A percentile compares a stretch with the other conserved stretches of the same genome.
Evolutionary conservation across 2,329 filamentous ascomycete species (phyloP).

Genomic region (Colletotrichum sp.): DNA sequence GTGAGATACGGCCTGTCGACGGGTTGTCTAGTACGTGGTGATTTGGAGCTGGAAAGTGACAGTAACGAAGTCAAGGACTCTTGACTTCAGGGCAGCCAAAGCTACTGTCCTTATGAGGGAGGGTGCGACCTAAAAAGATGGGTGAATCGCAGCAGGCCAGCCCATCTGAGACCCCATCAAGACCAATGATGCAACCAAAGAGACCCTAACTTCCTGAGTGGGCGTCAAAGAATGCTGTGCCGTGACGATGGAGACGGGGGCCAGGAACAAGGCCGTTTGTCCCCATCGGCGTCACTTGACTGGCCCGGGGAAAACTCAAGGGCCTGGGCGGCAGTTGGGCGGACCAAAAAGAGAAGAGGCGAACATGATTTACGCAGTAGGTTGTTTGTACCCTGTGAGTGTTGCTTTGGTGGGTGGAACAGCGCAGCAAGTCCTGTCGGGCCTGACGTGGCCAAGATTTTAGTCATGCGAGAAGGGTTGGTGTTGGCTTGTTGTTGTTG

Average conservation of each 20-base stretch:
- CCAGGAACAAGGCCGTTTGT: background rate
- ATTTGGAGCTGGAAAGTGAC: background rate
- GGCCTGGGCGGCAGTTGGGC: background rate
- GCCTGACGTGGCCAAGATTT: constrained; percentile 19
- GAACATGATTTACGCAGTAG: background rate
- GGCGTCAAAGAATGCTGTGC: background rate
- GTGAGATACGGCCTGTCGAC: background rate
- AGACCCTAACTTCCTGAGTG: background rate
- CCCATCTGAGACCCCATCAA: background rate
- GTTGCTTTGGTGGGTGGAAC: background rate
- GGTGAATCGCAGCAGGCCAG: constrained; percentile 4
- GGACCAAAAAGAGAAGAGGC: background rate
- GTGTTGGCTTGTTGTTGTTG: background rate
- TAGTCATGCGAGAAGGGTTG: constrained; percentile 8
- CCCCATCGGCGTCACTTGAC: constrained; percentile 9
- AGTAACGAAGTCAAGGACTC: background rate
- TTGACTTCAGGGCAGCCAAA: background rate
- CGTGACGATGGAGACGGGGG: background rate
- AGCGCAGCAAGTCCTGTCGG: constrained; percentile 2
- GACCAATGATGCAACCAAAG: constrained; percentile 18
- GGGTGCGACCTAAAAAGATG: background rate
- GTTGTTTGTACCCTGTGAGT: background rate
- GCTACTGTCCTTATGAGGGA: background rate
- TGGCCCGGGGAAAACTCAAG: background rate
- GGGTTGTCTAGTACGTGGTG: background rate